Evolutionary conservation across 1,284 basidiomycete species (phyloP), one percentile per base, ranked within the genome.

Genomic region (Vanrija sp.): DNA sequence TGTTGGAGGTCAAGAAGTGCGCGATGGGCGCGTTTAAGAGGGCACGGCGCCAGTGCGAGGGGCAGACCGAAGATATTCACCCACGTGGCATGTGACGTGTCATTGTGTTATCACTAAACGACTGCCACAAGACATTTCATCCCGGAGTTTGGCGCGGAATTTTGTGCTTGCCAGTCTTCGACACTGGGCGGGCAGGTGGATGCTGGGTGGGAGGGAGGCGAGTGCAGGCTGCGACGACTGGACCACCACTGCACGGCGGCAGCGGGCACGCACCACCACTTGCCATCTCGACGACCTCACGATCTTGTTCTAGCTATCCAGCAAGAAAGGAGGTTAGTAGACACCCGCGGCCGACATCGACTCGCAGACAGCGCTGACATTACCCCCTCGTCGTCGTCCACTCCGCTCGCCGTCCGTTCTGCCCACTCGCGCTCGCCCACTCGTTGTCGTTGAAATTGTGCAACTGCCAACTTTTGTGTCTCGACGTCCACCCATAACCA

Each of bases 301-400:
- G n/a, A n/a, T 34, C 52, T 53, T 50, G 54, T 54, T 57, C 46
- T 34, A 34, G 34, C 34, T 34, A 60, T 60, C 58, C 58, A 54
- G 56, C 58, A 60, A 60, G 47, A 29, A 19, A 25, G 34, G 26
- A 38, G n/a, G 47, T 34, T 34, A 34, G 34, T 34, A 15, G 34
- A 34, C 10, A 34, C 34, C 12, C 34, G 12, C 34, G 12, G 12
- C 34, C 34, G 34, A 28, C 28, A 28, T 28, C 28, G 28, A 34
- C 34, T 34, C 34, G 34, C 12, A 23, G 21, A 23, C 21, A 34
- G 34, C 34, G 34, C 34, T 34, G 34, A 34, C 34, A 34, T 6
- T 19, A 6, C 18, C 40, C n/a, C 40, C n/a, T 19, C 40, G 7
- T 18, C 40, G 40, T 42, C 40, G n/a, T 19, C 40, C 19, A 21